These are phyloP conservation scores for Chaetoscypha palmicola DNA, from an alignment of 2,329 filamentous ascomycete genomes.

Conservation along the genomic window DNA sequence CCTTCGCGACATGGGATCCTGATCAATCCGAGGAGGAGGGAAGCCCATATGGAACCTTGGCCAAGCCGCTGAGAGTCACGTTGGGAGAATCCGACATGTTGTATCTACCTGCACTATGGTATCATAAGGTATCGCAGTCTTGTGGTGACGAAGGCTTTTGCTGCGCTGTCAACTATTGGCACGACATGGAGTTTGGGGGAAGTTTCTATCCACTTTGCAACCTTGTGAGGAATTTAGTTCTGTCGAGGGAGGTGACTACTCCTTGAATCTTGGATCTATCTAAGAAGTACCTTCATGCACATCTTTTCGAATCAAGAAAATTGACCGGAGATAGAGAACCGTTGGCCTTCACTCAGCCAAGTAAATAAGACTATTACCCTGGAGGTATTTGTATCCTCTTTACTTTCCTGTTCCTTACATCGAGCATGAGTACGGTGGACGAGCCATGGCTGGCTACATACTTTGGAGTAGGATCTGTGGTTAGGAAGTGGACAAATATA, in stretches of 20 bases:
- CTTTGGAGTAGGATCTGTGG: too few relatives aligned
- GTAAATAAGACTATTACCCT: too few relatives aligned
- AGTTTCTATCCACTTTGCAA: slow-evolving; percentile 50
- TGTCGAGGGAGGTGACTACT: slow-evolving; percentile 6
- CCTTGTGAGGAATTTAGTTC: slow-evolving; percentile 21
- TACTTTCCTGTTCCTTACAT: too few relatives aligned
- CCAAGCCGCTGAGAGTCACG: slow-evolving; percentile 57
- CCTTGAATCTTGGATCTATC: too few relatives aligned
- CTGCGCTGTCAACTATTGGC: slow-evolving; percentile 80
- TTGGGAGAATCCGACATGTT: slow-evolving; percentile 70
- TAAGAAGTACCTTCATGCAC: too few relatives aligned
- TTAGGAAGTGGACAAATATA: too few relatives aligned
- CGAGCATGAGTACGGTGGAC: too few relatives aligned
- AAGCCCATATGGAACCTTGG: slow-evolving; percentile 44
- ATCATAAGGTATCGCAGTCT: slow-evolving; percentile 73
- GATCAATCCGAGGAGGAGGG: slow-evolving; percentile 29
- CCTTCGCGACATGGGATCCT: slow-evolving; percentile 71
- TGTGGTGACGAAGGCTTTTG: slow-evolving; percentile 63
- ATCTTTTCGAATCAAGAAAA: too few relatives aligned
- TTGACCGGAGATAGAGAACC: too few relatives aligned
- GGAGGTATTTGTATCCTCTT: too few relatives aligned
- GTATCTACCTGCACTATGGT: slow-evolving; percentile 78
- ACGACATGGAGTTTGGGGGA: slow-evolving; percentile 71
- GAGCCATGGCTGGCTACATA: too few relatives aligned
- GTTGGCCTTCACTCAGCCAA: too few relatives aligned